Base-by-base conservation (phyloP, 192 early-diverging fungal species). In the Phycomyces nitens region DNA sequence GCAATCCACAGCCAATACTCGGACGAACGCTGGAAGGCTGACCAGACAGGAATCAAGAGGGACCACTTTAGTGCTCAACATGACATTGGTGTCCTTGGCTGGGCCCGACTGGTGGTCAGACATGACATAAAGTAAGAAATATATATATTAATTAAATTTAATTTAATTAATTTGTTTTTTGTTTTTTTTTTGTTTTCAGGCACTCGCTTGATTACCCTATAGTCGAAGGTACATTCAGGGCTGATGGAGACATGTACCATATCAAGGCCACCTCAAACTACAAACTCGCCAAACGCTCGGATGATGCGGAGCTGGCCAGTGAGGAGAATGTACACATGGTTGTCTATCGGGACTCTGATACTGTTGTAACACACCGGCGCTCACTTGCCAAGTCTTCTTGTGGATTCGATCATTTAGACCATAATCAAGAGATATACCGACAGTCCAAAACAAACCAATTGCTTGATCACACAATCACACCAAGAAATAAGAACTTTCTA, bases 321-420 rank as follows among this genome's bases (percentile, higher is more conserved):
- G 1, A 78, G 81, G 50, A 73, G 20, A 58, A 60, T 70, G 41
- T 40, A 53, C 69, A 57, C 15, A 78, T 87, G 64, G 71, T 88
- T 23, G 79, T 87, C 20, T 90, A 84, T 69, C 81, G 86, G 12
- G 81, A 85, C 54, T 84, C 86, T 0, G 86, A 90, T 58, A 66
- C 81, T 0, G 64, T 80, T 20, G 22, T n/a, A 39, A 14, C 34
- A 10, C n/a, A 56, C 21, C 10, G n/a, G 10, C 29, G 1, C 23
- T n/a, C 15, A 11, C 6, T 1, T 20, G 15, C 24, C 7, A 62
- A 15, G 8, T 5, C n/a, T 40, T 27, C 20, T 5, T 69, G 67
- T 39, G 67, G 60, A 26, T 56, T 57, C 24, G 67, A 62, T 60
- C 54, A 29, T 21, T 22, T 56, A 51, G 14, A 27, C 11, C 23